Percentiles rank a stretch among this genome's conserved stretches.
Conservation (phyloP, 371 early-diverging fungal species). For the Funneliformis caledonium region DNA sequence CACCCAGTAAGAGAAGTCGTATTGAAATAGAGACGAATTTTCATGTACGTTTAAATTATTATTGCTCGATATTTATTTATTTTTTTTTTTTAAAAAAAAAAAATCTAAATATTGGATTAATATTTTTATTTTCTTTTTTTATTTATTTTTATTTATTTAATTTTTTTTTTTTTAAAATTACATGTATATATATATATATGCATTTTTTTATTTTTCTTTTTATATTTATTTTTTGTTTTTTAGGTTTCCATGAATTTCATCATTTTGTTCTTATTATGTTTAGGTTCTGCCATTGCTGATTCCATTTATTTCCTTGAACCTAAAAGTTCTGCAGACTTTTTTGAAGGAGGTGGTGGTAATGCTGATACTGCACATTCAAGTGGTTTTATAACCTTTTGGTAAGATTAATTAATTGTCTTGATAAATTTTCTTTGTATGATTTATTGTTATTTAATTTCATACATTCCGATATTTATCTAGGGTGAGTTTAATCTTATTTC, state of each 20-base stretch:
- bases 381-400: conserved; percentile 54
- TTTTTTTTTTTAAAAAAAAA: conserved; percentile 1
- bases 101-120: neutral
- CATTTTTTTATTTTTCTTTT: neutral
- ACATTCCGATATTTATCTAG: conserved; percentile 43
- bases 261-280: conserved; percentile 62
- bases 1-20: conserved; percentile 91
- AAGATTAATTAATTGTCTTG: neutral
- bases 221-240: neutral
- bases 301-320: conserved; percentile 59
- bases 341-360: conserved; percentile 47
- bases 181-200: neutral
- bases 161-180: neutral
- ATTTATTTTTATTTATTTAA: too few relatives aligned
- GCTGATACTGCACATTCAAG: conserved; percentile 45
- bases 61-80: neutral
- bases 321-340: conserved; percentile 47
- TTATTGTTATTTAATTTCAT: neutral
- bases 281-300: conserved; percentile 64
- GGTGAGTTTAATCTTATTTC: conserved; percentile 74
- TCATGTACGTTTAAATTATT: conserved; percentile 61
- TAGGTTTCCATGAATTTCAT: conserved; percentile 62
- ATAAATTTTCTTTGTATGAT: neutral
- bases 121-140: too few relatives aligned
- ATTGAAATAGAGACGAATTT: conserved; percentile 95